Conservation (phyloP, 495 filamentous ascomycete genomes). For the Evansstolkia leycettana region DNA sequence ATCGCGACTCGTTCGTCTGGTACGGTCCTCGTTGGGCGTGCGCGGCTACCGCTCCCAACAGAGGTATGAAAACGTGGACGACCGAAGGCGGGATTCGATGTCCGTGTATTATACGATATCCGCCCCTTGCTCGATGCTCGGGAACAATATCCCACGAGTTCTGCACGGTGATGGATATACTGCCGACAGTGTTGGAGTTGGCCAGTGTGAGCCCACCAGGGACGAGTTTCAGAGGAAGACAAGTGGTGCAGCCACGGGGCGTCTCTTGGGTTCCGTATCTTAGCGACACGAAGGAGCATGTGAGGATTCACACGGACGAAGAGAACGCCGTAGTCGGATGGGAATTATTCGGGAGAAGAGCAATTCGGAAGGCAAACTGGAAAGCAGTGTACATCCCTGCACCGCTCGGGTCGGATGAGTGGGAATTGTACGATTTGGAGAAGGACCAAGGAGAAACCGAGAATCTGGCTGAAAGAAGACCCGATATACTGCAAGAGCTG, state of each 20-base stretch:
- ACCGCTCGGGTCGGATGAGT: conserved; percentile 7
- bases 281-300: neutral
- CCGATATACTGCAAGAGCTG: conserved; percentile 7
- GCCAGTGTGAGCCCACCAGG: conserved; percentile 35
- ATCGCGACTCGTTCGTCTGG: conserved; percentile 39
- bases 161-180: conserved; percentile 39
- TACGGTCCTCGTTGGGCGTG: conserved; percentile 43
- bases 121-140: conserved; percentile 6
- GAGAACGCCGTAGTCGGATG: conserved; percentile 5
- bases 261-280: conserved; percentile 10
- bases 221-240: conserved; percentile 29
- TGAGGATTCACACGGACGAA: too few relatives aligned
- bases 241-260: conserved; percentile 35
- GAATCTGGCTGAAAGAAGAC: conserved; percentile 7
- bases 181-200: conserved; percentile 35
- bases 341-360: conserved; percentile 9
- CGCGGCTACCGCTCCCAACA: conserved; percentile 40
- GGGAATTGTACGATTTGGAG: conserved; percentile 12
- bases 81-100: conserved; percentile 39
- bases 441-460: conserved; percentile 10
- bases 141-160: conserved; percentile 24
- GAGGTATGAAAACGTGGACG: conserved; percentile 39
- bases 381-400: conserved; percentile 11
- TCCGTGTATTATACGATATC: conserved; percentile 32
- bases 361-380: conserved; percentile 8